Base-by-base conservation (phyloP, 352 stramenopile genomes). In the Phytophthora cactorum region DNA sequence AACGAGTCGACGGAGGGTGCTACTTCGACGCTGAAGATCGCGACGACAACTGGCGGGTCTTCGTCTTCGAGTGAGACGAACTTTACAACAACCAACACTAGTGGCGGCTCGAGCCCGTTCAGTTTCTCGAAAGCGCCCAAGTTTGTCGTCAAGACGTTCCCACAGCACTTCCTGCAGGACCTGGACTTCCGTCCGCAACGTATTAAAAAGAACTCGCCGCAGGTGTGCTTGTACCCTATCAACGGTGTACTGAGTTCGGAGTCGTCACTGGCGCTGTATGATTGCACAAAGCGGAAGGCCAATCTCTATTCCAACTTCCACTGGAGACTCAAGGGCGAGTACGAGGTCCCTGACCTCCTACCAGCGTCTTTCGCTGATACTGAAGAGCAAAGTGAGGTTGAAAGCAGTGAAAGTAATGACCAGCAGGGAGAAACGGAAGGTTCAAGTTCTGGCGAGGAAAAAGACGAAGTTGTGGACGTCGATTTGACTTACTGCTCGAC, bases 141-240 rank as follows among this genome's bases (percentile, higher is more conserved):
- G 51, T 91, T 83, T 61, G 81, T 91, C 22, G 75, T 95, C 43
- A 93, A 89, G 51, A 96, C 89, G 29, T 96, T 96, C 36, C 89
- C 87, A 11, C 74, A 95, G 62, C 87, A 95, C 45, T 95, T 95
- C 34, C 62, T 95, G n/a, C 67, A 96, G 66, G 86, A 95, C 52
- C 60, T 91, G 54, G 85, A 93, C 58, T 96, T 96, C 41, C 86
- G 89, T 2, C 89, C 89, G 17, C 85, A 93, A 54, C 87, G 89
- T 17, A 87, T 96, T 61, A 93, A 93, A 70, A 92, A 91, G 56
- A 88, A 89, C 62, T 69, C 72, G 1, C 79, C 84, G 3, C 74
- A 84, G 4, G 70, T 89, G 4, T 81, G 81, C 14, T 58, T 96
- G 14, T 89, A 84, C 58, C 85, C 87, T 12, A 93, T 96, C 62